phyloP scores from a whole-genome alignment of 805 yeast species.

The Yarrowia sp. region DNA sequence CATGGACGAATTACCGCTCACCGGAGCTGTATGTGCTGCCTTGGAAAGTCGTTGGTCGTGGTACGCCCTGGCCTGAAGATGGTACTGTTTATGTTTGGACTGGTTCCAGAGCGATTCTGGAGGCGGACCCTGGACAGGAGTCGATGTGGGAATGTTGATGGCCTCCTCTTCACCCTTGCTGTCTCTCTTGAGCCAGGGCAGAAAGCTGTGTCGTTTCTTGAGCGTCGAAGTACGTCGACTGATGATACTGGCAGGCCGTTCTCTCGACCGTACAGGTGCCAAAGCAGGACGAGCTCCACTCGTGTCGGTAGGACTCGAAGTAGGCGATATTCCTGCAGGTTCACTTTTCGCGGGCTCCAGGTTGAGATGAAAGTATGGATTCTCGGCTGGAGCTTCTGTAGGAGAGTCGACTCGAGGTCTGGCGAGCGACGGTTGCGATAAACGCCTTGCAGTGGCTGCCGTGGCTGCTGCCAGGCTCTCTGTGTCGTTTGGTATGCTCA shows the following conservation, averaged over 20 bases:
- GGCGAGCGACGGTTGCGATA: background rate
- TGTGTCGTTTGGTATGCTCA: background rate
- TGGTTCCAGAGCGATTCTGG: constrained; percentile 4
- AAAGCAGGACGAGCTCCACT: no score
- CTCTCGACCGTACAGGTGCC: background rate
- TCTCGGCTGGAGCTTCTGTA: background rate
- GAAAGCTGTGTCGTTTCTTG: constrained; percentile 6
- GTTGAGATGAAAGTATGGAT: background rate
- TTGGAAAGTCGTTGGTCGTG: constrained; percentile 1
- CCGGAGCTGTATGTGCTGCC: background rate
- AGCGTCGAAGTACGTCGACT: background rate
- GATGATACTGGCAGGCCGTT: constrained; percentile 12
- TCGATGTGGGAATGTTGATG: background rate
- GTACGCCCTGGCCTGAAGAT: background rate
- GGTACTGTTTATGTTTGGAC: constrained; percentile 14
- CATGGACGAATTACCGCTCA: background rate
- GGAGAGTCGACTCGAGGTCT: background rate
- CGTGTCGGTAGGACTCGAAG: background rate
- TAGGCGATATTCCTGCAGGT: background rate
- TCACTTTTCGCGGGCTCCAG: constrained; percentile 4
- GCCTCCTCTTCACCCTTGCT: background rate
- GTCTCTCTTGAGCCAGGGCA: constrained; percentile 12
- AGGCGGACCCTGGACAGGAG: background rate
- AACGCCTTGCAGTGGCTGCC: background rate
- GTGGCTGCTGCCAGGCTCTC: background rate